phyloP scores from a whole-genome alignment of 2,329 filamentous ascomycete genomes.

The Xylariaceae sp. region DNA sequence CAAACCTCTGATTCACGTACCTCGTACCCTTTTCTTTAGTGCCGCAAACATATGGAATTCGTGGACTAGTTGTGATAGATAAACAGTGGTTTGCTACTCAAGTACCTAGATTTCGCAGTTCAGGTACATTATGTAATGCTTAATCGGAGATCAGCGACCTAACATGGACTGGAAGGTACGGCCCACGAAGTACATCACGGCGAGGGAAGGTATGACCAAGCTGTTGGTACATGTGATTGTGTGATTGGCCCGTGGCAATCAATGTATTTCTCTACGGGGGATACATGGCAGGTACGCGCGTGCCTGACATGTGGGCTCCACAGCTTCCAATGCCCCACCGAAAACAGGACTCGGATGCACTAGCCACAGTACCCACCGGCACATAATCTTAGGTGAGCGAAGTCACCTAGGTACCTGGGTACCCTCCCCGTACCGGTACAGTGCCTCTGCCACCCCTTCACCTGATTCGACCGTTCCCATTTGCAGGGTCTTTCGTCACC shows the following conservation, averaged over 20 bases:
- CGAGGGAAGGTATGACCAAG: neutral
- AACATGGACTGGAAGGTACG: neutral
- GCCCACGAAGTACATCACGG: neutral
- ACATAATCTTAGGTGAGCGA: neutral
- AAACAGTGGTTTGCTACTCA: neutral
- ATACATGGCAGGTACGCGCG: neutral
- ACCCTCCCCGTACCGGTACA: constrained; percentile 6
- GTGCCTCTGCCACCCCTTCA: constrained; percentile 7
- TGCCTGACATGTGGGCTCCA: neutral
- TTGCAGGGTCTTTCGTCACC: constrained; percentile 20
- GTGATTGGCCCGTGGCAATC: neutral
- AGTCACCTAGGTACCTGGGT: neutral
- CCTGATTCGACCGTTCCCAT: constrained; percentile 15
- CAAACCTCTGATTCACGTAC: neutral
- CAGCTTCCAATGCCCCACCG: neutral
- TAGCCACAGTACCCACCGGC: neutral
- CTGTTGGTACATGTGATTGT: neutral
- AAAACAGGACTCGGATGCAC: neutral
- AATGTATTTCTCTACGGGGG: neutral
- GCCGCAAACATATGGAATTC: neutral
- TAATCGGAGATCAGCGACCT: constrained; percentile 1
- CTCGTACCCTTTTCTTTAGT: neutral
- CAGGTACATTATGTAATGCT: neutral
- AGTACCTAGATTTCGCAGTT: neutral
- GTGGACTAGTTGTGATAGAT: neutral